Evolutionary conservation across 345 rosid species (phyloP), one percentile per base, ranked within the genome.

Genomic region (Carallia brachiata): DNA sequence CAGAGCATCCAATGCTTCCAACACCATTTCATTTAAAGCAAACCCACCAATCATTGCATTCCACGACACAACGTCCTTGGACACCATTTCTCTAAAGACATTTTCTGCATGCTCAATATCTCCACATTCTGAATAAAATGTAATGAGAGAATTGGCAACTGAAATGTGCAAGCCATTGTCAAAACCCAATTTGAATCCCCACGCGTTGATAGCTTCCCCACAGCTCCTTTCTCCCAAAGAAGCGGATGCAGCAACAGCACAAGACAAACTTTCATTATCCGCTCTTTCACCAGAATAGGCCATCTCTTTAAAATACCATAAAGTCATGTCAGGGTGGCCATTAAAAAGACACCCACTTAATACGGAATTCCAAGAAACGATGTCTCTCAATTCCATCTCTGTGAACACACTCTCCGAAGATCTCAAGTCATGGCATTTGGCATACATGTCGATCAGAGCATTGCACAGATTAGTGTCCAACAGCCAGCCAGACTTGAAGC

Each of bases 351-450:
- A 84, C 52, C 84, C 85, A 18, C 81, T 83, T 73, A 83, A 19
- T 27, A 86, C 64, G 5, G 92, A 78, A 76, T 89, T 89, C 96
- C 92, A 89, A 73, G 92, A 76, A 60, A 89, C 75, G 63, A 72
- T 50, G 47, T 86, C 92, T 78, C 81, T 75, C 30, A 23, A 52
- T 30, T 63, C 79, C 84, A 83, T 79, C 68, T 72, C 72, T 15
- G 39, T 23, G 44, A 86, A 84, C 63, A 78, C 62, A 55, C 68
- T 32, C 75, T 82, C 85, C 1, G 86, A 78, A 1, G 88, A 83
- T 67, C 72, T 62, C 70, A 86, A 73, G 68, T 84, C 86, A 4
- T 84, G 71, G 1, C 84, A 81, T 83, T 89, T 79, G 39, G 90
- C 88, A 68, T 86, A 86, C 83, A 84, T 83, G 68, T 83, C 84